Conservation (phyloP, 495 filamentous ascomycete genomes). For the Penicillium malachiteum region DNA sequence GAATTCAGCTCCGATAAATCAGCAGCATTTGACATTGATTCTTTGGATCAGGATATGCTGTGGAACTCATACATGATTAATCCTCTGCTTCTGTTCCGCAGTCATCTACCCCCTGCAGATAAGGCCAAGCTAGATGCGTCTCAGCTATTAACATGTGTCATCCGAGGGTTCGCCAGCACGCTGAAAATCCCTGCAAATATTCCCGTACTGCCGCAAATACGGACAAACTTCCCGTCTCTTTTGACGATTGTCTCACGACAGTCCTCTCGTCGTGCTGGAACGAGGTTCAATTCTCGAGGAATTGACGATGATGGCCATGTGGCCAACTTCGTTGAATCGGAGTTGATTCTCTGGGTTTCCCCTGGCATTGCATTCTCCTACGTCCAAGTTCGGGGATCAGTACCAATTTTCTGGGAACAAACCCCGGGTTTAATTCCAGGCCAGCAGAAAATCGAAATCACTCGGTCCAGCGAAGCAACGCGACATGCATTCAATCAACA, state of each 20-base stretch:
- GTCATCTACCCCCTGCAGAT: slow-evolving; percentile 69
- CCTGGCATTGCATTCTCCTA: slow-evolving; percentile 85
- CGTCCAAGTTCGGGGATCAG: slow-evolving; percentile 85
- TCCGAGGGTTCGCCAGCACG: slow-evolving; percentile 85
- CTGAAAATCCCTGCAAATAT: slow-evolving; percentile 74
- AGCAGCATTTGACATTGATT: slow-evolving; percentile 72
- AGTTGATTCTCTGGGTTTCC: slow-evolving; percentile 68
- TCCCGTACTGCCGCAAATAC: slow-evolving; percentile 42
- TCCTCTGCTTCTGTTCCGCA: slow-evolving; percentile 85
- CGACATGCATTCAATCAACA: slow-evolving; percentile 96
- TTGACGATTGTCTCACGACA: slow-evolving; percentile 89
- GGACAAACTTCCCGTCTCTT: slow-evolving; percentile 71
- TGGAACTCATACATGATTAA: slow-evolving; percentile 99
- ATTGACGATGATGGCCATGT: slow-evolving; percentile 98
- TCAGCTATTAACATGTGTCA: slow-evolving; percentile 87
- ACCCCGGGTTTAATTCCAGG: slow-evolving; percentile 80
- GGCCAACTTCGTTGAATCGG: slow-evolving; percentile 83
- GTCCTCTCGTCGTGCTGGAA: slow-evolving; percentile 89
- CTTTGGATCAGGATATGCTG: slow-evolving; percentile 83
- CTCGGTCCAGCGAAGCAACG: slow-evolving; percentile 84
- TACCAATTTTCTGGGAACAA: slow-evolving; percentile 98
- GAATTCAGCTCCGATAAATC: slow-evolving; percentile 43
- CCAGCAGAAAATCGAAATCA: slow-evolving; percentile 92
- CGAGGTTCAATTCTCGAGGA: slow-evolving; percentile 91
- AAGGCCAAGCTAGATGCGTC: slow-evolving; percentile 75